A percentile compares a stretch with the other conserved stretches of the same genome.
These are phyloP conservation scores for Phytophthora fragariaefolia DNA, from an alignment of 352 stramenopile species.

Conservation along the genomic window DNA sequence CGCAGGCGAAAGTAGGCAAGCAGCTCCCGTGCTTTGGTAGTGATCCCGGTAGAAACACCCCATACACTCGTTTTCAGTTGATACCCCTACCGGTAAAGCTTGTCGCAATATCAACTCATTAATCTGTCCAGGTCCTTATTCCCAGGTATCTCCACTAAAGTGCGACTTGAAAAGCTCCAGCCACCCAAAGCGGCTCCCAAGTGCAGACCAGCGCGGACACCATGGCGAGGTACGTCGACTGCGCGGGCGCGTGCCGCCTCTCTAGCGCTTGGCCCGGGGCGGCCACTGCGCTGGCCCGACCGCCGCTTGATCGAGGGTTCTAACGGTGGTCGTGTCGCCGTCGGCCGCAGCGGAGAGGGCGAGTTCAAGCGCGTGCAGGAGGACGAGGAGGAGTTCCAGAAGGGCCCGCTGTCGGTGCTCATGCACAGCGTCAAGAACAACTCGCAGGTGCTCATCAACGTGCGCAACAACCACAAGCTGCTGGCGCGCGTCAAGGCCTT, in stretches of 20 bases:
- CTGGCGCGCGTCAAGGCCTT: constrained; percentile 99
- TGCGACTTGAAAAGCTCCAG: constrained; percentile 37
- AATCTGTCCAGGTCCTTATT: background rate
- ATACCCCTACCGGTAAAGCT: background rate
- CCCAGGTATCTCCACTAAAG: constrained; percentile 11
- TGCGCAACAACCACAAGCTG: constrained; percentile 99
- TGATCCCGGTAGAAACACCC: constrained; percentile 28
- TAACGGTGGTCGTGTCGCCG: constrained; percentile 11
- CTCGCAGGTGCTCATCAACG: constrained; percentile 99
- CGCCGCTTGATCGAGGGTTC: constrained; percentile 10
- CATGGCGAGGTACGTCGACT: constrained; percentile 37
- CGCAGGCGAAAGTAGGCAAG: constrained; percentile 23
- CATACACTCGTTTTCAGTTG: constrained; percentile 28
- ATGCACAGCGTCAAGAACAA: constrained; percentile 98
- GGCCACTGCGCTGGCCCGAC: background rate
- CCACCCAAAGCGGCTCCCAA: constrained; percentile 19
- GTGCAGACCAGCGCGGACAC: constrained; percentile 5
- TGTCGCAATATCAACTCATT: constrained; percentile 1
- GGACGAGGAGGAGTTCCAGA: constrained; percentile 95
- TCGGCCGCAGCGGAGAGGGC: constrained; percentile 32
- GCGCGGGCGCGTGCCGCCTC: background rate
- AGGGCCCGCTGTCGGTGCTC: constrained; percentile 96
- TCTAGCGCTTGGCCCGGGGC: background rate
- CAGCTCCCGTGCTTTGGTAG: constrained; percentile 26
- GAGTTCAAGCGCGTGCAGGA: constrained; percentile 90